Percentiles rank a stretch among this genome's conserved stretches.
Conservation (phyloP, 2,329 filamentous ascomycete genomes). For the Aspergillus fumigatiaffinis region DNA sequence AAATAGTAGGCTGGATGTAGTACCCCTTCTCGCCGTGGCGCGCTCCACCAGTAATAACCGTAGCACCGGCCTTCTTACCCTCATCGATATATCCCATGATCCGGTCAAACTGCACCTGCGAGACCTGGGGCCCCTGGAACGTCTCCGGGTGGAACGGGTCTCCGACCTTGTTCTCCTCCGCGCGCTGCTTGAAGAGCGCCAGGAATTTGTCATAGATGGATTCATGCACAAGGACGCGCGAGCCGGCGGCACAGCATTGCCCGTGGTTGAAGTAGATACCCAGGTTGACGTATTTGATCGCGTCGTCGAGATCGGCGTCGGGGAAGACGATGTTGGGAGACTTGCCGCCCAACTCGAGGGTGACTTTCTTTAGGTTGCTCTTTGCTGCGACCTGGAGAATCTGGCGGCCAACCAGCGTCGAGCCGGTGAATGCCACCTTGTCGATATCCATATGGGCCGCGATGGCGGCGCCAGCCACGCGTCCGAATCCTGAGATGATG, state of each 20-base stretch:
- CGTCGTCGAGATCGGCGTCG: slow-evolving; percentile 25
- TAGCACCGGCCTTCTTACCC: slow-evolving; percentile 62
- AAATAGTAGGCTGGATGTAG: slow-evolving; percentile 84
- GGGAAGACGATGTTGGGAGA: slow-evolving; percentile 25
- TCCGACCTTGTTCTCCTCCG: slow-evolving; percentile 68
- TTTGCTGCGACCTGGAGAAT: slow-evolving; percentile 60
- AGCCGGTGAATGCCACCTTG: slow-evolving; percentile 63
- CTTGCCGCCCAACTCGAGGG: slow-evolving; percentile 40
- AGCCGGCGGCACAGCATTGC: slow-evolving; percentile 24
- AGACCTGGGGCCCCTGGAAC: slow-evolving; percentile 84
- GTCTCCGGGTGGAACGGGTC: slow-evolving; percentile 73
- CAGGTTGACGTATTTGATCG: slow-evolving; percentile 24
- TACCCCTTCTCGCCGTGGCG: slow-evolving; percentile 73
- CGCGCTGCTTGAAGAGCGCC: slow-evolving; percentile 71
- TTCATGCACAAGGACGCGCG: slow-evolving; percentile 23
- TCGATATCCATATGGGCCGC: slow-evolving; percentile 61
- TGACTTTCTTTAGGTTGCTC: slow-evolving; percentile 64
- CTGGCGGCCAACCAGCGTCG: slow-evolving; percentile 56
- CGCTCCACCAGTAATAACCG: slow-evolving; percentile 62
- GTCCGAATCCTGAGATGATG: slow-evolving; percentile 70
- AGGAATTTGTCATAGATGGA: slow-evolving; percentile 52
- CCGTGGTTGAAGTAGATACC: slow-evolving; percentile 27
- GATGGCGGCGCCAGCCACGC: slow-evolving; percentile 67
- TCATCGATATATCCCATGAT: slow-evolving; percentile 70
- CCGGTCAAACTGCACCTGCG: slow-evolving; percentile 76